Evolutionary conservation across 202 grass and related monocot genomes (phyloP).

Genomic region (Musa balbisiana): DNA sequence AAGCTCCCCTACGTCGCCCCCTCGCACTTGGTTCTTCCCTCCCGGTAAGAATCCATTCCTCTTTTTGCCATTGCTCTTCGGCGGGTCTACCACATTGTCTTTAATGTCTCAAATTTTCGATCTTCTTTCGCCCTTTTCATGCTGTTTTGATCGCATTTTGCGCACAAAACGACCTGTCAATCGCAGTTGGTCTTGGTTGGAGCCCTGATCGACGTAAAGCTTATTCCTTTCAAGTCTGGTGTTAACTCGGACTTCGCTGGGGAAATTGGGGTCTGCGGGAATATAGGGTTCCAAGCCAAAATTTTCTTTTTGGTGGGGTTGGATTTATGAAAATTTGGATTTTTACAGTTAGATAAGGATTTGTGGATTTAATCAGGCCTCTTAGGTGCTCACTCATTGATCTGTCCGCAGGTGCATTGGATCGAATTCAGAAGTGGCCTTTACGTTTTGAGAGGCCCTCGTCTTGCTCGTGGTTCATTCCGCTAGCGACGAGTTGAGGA

Average conservation of each 20-base stretch:
- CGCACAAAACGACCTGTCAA: no score
- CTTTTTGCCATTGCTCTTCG: no score
- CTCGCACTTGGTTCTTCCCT: not conserved
- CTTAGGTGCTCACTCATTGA: not conserved
- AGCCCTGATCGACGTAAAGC: not conserved
- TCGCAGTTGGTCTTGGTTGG: not conserved
- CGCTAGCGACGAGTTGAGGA: conserved; percentile 1
- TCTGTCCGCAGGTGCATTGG: not conserved
- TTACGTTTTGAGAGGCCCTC: not conserved
- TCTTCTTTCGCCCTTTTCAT: not conserved
- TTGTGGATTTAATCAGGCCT: not conserved
- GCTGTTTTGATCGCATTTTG: not conserved
- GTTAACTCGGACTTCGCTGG: no score
- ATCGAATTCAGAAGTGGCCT: not conserved
- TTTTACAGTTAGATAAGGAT: not conserved
- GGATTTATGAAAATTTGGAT: not conserved
- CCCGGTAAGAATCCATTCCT: not conserved
- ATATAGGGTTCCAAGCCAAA: not conserved
- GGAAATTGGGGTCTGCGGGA: not conserved
- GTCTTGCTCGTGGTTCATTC: not conserved
- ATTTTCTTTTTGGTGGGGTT: not conserved
- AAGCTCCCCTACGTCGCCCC: not conserved
- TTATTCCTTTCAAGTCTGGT: no score
- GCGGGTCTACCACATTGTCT: not conserved
- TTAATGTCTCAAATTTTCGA: not conserved